These are phyloP conservation scores for Edaphochlamys debaryana DNA, from an alignment of 139 green algal genomes.

Conservation along the genomic window DNA sequence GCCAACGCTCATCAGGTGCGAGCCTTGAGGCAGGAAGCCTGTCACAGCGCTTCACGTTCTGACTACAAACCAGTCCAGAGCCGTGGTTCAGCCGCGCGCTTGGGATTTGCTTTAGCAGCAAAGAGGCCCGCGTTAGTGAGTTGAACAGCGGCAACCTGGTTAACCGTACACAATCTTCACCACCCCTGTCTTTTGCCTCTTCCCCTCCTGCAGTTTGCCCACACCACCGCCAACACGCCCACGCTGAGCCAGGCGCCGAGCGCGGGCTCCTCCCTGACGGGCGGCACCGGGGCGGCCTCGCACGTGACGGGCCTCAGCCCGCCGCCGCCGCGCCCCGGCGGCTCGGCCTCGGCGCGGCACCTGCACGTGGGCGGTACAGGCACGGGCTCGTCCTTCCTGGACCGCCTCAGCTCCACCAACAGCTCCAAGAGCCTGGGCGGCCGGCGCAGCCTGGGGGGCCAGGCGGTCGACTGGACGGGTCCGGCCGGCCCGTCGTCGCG, in stretches of 20 bases:
- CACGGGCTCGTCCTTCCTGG: constrained; percentile 5
- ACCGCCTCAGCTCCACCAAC: background rate
- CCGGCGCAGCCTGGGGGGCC: background rate
- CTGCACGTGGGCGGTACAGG: background rate
- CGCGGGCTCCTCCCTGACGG: too few relatives aligned
- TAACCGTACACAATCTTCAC: too few relatives aligned
- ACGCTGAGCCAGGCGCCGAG: background rate
- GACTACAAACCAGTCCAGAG: too few relatives aligned
- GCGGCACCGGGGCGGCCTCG: background rate
- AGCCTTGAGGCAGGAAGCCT: too few relatives aligned
- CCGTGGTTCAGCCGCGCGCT: too few relatives aligned
- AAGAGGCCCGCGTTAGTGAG: too few relatives aligned
- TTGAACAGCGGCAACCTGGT: too few relatives aligned
- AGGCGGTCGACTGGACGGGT: background rate
- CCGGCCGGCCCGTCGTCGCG: background rate
- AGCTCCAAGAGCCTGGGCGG: background rate
- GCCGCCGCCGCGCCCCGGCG: background rate
- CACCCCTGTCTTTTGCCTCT: too few relatives aligned
- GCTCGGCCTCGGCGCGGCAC: background rate
- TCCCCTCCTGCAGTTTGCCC: too few relatives aligned
- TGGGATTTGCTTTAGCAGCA: too few relatives aligned
- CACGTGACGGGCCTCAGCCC: background rate
- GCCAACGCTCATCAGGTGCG: too few relatives aligned
- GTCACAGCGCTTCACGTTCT: too few relatives aligned
- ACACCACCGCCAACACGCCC: background rate